These are phyloP conservation scores for Acidiella bohemica DNA, from an alignment of 495 filamentous ascomycete genomes.

Conservation along the genomic window DNA sequence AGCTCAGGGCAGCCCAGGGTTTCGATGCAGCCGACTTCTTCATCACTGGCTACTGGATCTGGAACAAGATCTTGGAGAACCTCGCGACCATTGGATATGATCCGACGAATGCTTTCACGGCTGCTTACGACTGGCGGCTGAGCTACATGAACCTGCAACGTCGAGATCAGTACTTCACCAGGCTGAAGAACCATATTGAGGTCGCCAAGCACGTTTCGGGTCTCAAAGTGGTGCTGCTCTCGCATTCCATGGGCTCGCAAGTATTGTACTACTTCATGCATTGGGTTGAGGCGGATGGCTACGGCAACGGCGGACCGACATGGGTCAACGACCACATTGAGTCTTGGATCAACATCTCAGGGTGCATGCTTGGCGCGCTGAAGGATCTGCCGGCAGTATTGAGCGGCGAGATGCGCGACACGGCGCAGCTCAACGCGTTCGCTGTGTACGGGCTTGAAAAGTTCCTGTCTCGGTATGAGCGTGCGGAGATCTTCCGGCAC, in stretches of 20 bases:
- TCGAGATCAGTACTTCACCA: conserved; percentile 85
- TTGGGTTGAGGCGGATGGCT: conserved; percentile 72
- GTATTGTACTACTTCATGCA: conserved; percentile 95
- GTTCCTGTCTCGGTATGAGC: conserved; percentile 77
- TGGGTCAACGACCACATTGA: conserved; percentile 91
- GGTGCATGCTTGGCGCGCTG: conserved; percentile 90
- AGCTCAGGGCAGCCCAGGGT: conserved; percentile 85
- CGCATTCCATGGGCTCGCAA: conserved; percentile 95
- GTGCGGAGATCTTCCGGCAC: conserved; percentile 85
- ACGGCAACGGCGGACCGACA: conserved; percentile 66
- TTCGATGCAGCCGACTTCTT: conserved; percentile 99
- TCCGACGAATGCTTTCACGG: conserved; percentile 86
- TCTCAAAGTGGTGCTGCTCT: conserved; percentile 74
- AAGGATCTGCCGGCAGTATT: conserved; percentile 86
- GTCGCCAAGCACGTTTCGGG: conserved; percentile 51
- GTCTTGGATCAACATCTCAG: conserved; percentile 94
- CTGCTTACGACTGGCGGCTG: conserved; percentile 97
- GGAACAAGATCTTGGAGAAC: conserved; percentile 97
- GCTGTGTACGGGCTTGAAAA: conserved; percentile 95
- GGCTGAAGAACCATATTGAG: conserved; percentile 82
- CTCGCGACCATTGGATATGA: conserved; percentile 92
- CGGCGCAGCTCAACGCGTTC: conserved; percentile 92
- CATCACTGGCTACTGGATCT: conserved; percentile 91
- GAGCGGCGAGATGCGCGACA: conserved; percentile 96
- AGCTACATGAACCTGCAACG: conserved; percentile 77